Conservation (phyloP, 2,329 filamentous ascomycete species). For the Monosporascus sp. region DNA sequence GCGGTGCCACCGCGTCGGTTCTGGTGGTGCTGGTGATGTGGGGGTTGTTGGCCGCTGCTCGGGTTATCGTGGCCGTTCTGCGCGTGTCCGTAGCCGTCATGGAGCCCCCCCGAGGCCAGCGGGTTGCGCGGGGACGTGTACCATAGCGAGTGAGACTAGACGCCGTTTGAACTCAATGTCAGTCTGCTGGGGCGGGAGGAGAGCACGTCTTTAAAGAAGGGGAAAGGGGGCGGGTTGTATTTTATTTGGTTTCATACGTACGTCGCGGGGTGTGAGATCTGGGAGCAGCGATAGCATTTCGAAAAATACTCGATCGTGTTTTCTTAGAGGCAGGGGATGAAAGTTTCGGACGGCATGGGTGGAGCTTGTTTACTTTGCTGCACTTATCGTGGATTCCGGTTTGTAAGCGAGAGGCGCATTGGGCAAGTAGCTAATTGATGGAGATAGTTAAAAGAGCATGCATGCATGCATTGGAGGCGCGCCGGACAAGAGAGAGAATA, state of each 20-base stretch:
- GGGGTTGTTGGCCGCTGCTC: constrained; percentile 22
- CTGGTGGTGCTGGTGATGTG: constrained; percentile 17
- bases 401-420: too few relatives aligned
- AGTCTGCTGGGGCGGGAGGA: background rate
- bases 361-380: too few relatives aligned
- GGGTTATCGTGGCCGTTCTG: constrained; percentile 13
- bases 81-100: constrained; percentile 29
- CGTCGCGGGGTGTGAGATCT: constrained; percentile 65
- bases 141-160: constrained; percentile 67
- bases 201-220: too few relatives aligned
- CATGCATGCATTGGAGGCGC: too few relatives aligned
- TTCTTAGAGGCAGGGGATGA: background rate
- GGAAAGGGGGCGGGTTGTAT: constrained; percentile 1
- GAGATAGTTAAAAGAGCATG: too few relatives aligned
- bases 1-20: constrained; percentile 29
- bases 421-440: too few relatives aligned
- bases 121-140: constrained; percentile 60
- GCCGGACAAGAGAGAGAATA: background rate
- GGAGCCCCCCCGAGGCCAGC: constrained; percentile 25
- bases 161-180: constrained; percentile 13
- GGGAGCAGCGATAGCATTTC: constrained; percentile 60
- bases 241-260: constrained; percentile 33
- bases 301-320: constrained; percentile 1
- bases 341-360: too few relatives aligned
- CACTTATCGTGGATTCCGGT: too few relatives aligned